A percentile compares a stretch with the other conserved stretches of the same genome.
Conservation (phyloP, 2,329 filamentous ascomycete genomes). For the Diplodia scrobiculata region DNA sequence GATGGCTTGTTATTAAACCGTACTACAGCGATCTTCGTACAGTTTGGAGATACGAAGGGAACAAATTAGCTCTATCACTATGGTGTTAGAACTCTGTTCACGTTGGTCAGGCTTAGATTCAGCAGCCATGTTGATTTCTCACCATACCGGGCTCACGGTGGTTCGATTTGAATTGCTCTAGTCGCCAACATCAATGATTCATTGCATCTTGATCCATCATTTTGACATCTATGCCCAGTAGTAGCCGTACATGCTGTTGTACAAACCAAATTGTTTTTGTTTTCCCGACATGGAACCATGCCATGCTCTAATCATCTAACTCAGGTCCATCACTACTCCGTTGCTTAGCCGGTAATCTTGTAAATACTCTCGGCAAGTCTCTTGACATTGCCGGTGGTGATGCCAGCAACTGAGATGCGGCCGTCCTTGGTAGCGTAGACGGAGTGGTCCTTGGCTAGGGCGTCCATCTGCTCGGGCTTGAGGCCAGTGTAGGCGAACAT, state of each 20-base stretch:
- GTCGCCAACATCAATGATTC: background rate
- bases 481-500: constrained; percentile 99
- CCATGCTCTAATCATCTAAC: constrained; percentile 3
- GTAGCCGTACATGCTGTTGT: constrained; percentile 25
- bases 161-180: background rate
- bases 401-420: constrained; percentile 81
- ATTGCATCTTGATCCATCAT: background rate
- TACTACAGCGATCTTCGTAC: too few species aligned
- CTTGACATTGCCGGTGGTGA: constrained; percentile 76
- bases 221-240: constrained; percentile 14
- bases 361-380: constrained; percentile 81
- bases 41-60: too few species aligned
- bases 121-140: too few species aligned
- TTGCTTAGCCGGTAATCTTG: constrained; percentile 70
- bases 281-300: background rate
- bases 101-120: too few species aligned
- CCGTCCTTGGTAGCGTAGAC: constrained; percentile 96
- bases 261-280: constrained; percentile 24
- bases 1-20: too few species aligned
- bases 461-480: constrained; percentile 86
- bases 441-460: constrained; percentile 89
- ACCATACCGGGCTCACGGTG: too few species aligned
- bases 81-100: too few species aligned
- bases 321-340: background rate
- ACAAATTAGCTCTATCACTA: too few species aligned